Percentiles rank a stretch among this genome's conserved stretches.
Conservation (phyloP, 2,329 filamentous ascomycete species). For the Graphilbum ipis-grandicollis region DNA sequence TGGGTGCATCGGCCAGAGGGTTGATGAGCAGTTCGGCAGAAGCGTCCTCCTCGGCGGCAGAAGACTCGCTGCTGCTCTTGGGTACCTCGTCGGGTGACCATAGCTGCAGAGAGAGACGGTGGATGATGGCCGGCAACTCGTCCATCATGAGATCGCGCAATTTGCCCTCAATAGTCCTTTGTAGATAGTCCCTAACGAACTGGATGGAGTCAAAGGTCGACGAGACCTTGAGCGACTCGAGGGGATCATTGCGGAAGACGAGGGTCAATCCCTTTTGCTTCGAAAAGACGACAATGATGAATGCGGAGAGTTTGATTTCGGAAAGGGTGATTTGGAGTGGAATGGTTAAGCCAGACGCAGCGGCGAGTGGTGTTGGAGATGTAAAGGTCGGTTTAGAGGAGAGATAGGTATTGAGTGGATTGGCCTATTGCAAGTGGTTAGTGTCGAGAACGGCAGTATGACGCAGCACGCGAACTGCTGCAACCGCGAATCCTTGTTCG, state of each 20-base stretch:
- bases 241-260: slow-evolving; percentile 93
- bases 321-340: slow-evolving; percentile 94
- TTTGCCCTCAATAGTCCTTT: slow-evolving; percentile 89
- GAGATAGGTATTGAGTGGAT: slow-evolving; percentile 90
- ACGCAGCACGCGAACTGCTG: no score
- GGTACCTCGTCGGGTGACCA: slow-evolving; percentile 78
- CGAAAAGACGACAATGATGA: slow-evolving; percentile 95
- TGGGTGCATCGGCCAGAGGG: slow-evolving; percentile 63
- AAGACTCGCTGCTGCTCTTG: slow-evolving; percentile 14
- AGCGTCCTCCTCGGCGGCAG: slow-evolving; percentile 37
- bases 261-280: slow-evolving; percentile 92
- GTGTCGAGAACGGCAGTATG: no score
- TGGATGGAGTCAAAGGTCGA: slow-evolving; percentile 98
- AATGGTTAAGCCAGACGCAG: slow-evolving; percentile 82
- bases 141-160: slow-evolving; percentile 93
- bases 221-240: slow-evolving; percentile 94
- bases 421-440: no score
- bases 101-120: slow-evolving; percentile 70
- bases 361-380: slow-evolving; percentile 80
- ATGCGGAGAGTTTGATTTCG: slow-evolving; percentile 87
- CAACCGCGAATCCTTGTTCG: no score
- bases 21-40: slow-evolving; percentile 50
- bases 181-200: slow-evolving; percentile 91
- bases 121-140: slow-evolving; percentile 89
- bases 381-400: slow-evolving; percentile 83